phyloP scores from a whole-genome alignment of 139 green algal species.

The Chlamydomonas eustigma region DNA sequence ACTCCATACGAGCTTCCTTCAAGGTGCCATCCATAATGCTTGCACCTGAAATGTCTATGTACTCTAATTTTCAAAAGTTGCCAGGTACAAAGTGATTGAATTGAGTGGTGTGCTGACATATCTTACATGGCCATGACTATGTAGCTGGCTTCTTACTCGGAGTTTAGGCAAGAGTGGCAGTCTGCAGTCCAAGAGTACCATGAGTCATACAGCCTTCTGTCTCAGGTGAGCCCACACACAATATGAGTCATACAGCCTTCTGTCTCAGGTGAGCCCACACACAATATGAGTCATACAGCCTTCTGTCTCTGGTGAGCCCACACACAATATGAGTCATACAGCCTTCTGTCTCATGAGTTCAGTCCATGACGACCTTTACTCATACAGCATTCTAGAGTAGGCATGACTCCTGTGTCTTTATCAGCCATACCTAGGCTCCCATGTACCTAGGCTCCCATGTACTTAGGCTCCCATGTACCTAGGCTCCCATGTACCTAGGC shows the following conservation, averaged over 20 bases:
- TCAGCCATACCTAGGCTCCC: too few relatives aligned
- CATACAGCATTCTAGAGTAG: too few relatives aligned
- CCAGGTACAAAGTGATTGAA: too few relatives aligned
- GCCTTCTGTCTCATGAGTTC: slow-evolving; percentile 19
- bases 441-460: too few relatives aligned
- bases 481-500: too few relatives aligned
- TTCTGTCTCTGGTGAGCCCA: slow-evolving; percentile 16
- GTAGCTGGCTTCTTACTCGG: slow-evolving; percentile 47
- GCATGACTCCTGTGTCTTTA: too few relatives aligned
- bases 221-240: slow-evolving; percentile 30
- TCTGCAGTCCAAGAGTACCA: slow-evolving; percentile 47
- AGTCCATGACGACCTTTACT: too few relatives aligned
- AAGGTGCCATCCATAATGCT: too few relatives aligned
- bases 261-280: slow-evolving; percentile 17
- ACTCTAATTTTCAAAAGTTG: too few relatives aligned
- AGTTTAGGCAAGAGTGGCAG: slow-evolving; percentile 56
- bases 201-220: slow-evolving; percentile 32
- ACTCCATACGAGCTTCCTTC: background rate
- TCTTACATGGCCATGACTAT: background rate
- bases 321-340: slow-evolving; percentile 44
- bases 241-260: slow-evolving; percentile 37
- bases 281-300: slow-evolving; percentile 43
- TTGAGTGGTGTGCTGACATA: too few relatives aligned
- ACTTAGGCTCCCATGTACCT: too few relatives aligned
- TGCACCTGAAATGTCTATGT: too few relatives aligned